Evolutionary conservation across 2,329 filamentous ascomycete species (phyloP).

Genomic region (Alternaria novae-zelandiae): DNA sequence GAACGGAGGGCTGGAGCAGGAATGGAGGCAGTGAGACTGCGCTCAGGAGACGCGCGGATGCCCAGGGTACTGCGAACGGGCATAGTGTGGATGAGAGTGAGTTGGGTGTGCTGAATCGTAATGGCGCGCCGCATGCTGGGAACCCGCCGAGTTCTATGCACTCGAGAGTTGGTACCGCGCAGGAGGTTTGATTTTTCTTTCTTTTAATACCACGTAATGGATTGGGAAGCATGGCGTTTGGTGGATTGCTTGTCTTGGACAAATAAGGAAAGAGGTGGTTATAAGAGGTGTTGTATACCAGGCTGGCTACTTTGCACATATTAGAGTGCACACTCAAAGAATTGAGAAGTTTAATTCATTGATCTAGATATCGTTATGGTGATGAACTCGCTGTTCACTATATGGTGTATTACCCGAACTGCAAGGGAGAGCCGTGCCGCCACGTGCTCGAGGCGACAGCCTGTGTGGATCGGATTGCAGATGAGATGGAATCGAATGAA

Average conservation of each 20-base stretch:
- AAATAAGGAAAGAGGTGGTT: background rate
- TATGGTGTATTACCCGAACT: background rate
- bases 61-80: constrained; percentile 1
- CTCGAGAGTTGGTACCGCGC: background rate
- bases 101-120: constrained; percentile 6
- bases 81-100: constrained; percentile 10
- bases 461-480: background rate
- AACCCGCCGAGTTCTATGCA: background rate
- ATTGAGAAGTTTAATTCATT: background rate
- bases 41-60: constrained; percentile 5
- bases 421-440: background rate
- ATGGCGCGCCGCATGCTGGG: constrained; percentile 7
- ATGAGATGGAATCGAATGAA: background rate
- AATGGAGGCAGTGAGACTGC: constrained; percentile 16
- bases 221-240: background rate
- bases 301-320: background rate
- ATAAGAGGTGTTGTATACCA: background rate
- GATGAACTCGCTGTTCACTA: background rate
- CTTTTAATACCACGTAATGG: background rate
- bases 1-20: constrained; percentile 54
- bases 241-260: background rate
- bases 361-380: background rate
- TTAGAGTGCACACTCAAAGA: background rate
- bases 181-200: background rate
- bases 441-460: background rate